Base-by-base conservation (phyloP, 2,329 filamentous ascomycete genomes). In the Microsporum canis region DNA sequence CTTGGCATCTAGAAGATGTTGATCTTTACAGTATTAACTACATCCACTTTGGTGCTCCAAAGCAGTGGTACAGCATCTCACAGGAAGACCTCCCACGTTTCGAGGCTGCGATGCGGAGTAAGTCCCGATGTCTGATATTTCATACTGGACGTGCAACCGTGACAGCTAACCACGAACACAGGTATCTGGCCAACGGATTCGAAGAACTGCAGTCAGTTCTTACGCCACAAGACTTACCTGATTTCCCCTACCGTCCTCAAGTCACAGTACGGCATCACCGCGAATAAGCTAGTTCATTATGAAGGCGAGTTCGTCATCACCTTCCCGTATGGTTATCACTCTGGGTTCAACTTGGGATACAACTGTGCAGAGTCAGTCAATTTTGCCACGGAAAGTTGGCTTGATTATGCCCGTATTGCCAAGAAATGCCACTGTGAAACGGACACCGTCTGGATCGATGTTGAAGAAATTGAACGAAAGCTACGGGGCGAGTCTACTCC, bases 21-120 rank as follows among this genome's bases (percentile, higher is more conserved):
- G 94, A 99, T 77, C 83, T 99, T 3, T 99, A 99, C 84, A 97
- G 91, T 73, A 99, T 99, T 81, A 99, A 99, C 77, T 99, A 96
- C 73, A 91, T 99, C 63, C 94, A 99, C 71, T 99, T 99, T 72
- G 94, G 94, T 60, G 94, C 94, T 1, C 94, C 94, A 0, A 99
- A 99, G 76, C 94, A 99, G 73, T 99, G 94, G 94, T 99, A 99
- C 77, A 96, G 91, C 74, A 97, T 99, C 66, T 96, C 92, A 0
- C 95, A 97, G 73, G 88, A 89, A 66, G 94, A 99, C 72, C 91
- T 92, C 12, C 85, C 91, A 58, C 87, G 88, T 14, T 99, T 99
- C 68, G 94, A 99, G 74, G 84, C 86, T 41, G 92, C 90, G 47
- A 99, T 99, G 94, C 92, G 88, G 76, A 91, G 82, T 70, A 69